Base-by-base conservation (phyloP, 805 yeast genomes). In the Pichia paraexigua region DNA sequence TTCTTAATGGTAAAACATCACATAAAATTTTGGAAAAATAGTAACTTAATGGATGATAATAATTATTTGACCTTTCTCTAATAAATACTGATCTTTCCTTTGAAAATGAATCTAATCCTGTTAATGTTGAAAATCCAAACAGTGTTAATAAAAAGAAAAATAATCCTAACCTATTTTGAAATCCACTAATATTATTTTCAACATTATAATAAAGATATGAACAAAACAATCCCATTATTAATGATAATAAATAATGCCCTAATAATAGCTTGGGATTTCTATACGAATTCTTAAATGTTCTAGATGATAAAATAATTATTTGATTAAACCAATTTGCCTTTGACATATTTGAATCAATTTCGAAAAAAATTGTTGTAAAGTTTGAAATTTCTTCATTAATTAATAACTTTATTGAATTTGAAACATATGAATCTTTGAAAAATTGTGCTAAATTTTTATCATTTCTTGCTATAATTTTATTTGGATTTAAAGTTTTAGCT, bases 31-130 rank as follows among this genome's bases (percentile, higher is more conserved):
- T 94, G 58, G 95, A 85, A 44, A 81, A 60, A 63, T 87, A 94
- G 66, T 91, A 94, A 53, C 95, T 83, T 49, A 84, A 64, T 17
- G 99, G 96, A 53, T 82, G 82, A 68, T 94, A 94, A 66, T 94
- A 94, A 58, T 92, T 92, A 64, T 94, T 94, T 7, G 98, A 90
- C 51, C 99, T 77, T 68, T 94, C 99, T 50, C 97, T 79, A 53
- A 94, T 78, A 63, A 92, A 94, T 18, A 92, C 88, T 44, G 90
- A 80, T 59, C 98, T 76, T 65, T 94, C 99, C 49, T 80, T 76
- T 0, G 96, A 82, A 66, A 94, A 94, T 3, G 96, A 80, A 58
- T 90, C 92, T 49, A 94, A 72, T 0, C 97, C 95, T 0, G 98
- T 92, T 61, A 94, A 75, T 0, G 98, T 85, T 1, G 95, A 85